phyloP scores from a whole-genome alignment of 345 rosid genomes.

The Eucalyptus brandiana region DNA sequence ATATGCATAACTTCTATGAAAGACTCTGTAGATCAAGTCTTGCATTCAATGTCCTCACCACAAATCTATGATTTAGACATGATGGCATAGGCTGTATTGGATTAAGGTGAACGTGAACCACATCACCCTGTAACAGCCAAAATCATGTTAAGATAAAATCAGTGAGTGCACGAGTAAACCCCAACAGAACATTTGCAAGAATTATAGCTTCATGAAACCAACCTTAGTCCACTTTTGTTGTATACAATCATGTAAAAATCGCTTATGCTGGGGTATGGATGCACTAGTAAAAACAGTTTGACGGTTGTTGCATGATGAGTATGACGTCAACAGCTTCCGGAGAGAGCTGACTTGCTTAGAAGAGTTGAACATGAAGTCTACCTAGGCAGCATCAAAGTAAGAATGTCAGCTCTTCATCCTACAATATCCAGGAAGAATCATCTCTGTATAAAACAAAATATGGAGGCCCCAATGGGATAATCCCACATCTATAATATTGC shows the following conservation, averaged over 20 bases:
- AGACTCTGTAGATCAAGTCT: background rate
- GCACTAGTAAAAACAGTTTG: slow-evolving; percentile 93
- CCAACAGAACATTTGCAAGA: background rate
- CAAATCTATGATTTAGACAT: slow-evolving; percentile 58
- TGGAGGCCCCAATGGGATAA: background rate
- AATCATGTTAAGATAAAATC: background rate
- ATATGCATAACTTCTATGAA: background rate
- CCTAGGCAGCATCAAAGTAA: slow-evolving; percentile 23
- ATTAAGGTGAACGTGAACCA: slow-evolving; percentile 70
- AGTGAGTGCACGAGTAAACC: background rate
- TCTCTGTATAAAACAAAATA: background rate
- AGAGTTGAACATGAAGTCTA: slow-evolving; percentile 88
- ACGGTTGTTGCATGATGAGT: slow-evolving; percentile 62
- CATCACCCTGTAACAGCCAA: slow-evolving; percentile 41
- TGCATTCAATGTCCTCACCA: slow-evolving; percentile 22
- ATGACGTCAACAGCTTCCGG: slow-evolving; percentile 63
- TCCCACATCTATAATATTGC: background rate
- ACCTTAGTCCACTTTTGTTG: slow-evolving; percentile 99
- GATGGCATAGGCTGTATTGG: slow-evolving; percentile 68
- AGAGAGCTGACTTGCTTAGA: slow-evolving; percentile 74
- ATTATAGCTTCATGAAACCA: background rate
- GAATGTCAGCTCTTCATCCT: background rate
- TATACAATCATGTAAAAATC: slow-evolving; percentile 72
- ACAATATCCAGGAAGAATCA: background rate
- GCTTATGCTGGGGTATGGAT: slow-evolving; percentile 85